A percentile compares a stretch with the other conserved stretches of the same genome.
These are phyloP conservation scores for Xylogone sp. DNA, from an alignment of 2,329 filamentous ascomycete genomes.

Conservation along the genomic window DNA sequence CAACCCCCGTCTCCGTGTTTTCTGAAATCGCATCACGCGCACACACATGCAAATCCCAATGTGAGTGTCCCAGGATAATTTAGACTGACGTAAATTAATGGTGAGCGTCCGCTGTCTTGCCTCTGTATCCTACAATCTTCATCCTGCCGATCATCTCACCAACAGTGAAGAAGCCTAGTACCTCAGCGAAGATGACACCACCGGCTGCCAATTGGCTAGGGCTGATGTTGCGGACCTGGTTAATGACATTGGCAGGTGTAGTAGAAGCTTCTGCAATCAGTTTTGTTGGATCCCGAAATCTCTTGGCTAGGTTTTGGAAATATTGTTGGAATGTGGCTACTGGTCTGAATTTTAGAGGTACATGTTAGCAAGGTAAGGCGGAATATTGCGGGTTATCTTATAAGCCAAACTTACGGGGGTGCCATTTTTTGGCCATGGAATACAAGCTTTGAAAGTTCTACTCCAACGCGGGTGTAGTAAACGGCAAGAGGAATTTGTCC, in stretches of 20 bases:
- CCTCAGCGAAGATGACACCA: constrained; percentile 79
- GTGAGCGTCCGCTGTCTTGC: constrained; percentile 55
- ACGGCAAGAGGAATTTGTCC: constrained; percentile 80
- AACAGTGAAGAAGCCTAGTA: constrained; percentile 94
- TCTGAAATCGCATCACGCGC: background rate
- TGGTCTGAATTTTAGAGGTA: constrained; percentile 47
- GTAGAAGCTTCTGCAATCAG: constrained; percentile 48
- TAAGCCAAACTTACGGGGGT: constrained; percentile 92
- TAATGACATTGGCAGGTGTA: constrained; percentile 53
- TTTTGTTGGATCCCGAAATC: constrained; percentile 63
- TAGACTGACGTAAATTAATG: too few relatives aligned
- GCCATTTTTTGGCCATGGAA: constrained; percentile 87
- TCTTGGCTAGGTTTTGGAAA: constrained; percentile 72
- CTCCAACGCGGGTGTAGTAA: constrained; percentile 87
- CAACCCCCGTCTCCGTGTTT: background rate
- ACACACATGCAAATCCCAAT: too few relatives aligned
- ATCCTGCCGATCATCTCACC: constrained; percentile 95
- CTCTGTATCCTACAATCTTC: constrained; percentile 92
- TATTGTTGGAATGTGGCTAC: constrained; percentile 80
- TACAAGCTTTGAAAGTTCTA: constrained; percentile 85
- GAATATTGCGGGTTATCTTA: too few relatives aligned
- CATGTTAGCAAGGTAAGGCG: too few relatives aligned
- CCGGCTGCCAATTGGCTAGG: constrained; percentile 66
- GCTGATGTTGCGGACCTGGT: constrained; percentile 65
- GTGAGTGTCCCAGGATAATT: constrained; percentile 2